These are phyloP conservation scores for Cymbidium sinense DNA, from an alignment of 106 monocot genomes.

Conservation along the genomic window DNA sequence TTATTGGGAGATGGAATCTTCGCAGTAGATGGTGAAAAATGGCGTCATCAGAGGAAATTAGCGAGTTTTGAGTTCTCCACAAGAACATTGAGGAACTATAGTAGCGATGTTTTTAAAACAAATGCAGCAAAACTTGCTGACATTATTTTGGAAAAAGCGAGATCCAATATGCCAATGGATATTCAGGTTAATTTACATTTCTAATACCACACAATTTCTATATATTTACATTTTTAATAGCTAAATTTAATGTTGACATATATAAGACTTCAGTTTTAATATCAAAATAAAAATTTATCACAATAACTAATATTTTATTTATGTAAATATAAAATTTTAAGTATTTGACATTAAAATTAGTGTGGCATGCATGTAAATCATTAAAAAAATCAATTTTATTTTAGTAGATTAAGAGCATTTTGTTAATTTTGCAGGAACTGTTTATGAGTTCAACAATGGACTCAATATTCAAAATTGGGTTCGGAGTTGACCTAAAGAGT, in stretches of 20 bases:
- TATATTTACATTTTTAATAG: no score
- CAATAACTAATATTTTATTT: no score
- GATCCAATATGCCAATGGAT: constrained; percentile 22
- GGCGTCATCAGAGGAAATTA: constrained; percentile 15
- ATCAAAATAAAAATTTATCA: no score
- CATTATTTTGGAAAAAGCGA: constrained; percentile 13
- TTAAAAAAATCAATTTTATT: not conserved
- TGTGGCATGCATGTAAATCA: no score
- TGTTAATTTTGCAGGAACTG: constrained; percentile 15
- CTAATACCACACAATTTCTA: no score
- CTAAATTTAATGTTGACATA: no score
- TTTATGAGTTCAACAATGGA: no score
- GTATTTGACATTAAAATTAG: no score
- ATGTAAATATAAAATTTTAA: no score
- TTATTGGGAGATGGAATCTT: constrained; percentile 12
- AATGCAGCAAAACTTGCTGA: constrained; percentile 38
- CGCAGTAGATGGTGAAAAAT: constrained; percentile 14
- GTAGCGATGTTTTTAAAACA: constrained; percentile 23
- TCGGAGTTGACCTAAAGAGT: constrained; percentile 36
- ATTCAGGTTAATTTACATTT: constrained; percentile 42
- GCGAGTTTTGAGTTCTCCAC: constrained; percentile 17
- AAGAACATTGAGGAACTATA: constrained; percentile 25
- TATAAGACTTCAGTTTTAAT: no score
- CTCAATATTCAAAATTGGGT: constrained; percentile 52
- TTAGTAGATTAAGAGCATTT: not conserved